Evolutionary conservation across 805 yeast species (phyloP), one percentile per base, ranked within the genome.

Genomic region (Clavispora fructus): DNA sequence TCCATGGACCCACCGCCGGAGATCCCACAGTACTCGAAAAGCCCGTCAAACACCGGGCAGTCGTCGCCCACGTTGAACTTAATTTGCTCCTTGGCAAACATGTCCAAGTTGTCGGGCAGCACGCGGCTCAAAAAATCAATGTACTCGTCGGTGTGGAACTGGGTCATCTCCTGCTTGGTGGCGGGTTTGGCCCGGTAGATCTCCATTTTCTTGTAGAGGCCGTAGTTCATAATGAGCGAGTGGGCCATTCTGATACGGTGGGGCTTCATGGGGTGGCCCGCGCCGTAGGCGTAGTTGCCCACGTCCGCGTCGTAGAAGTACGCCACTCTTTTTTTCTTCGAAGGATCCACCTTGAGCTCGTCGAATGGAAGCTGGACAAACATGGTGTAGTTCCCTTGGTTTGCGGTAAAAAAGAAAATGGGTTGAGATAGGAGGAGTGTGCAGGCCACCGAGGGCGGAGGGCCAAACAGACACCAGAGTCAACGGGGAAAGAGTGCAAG

Each of bases 211-310:
- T 91, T 89, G 72, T 94, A 91, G 44, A 94, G 77, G 1, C 97
- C 98, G 65, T 94, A 94, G 69, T 92, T 91, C 96, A 94, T 92
- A 54, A 94, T 87, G 59, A 94, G 75, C 37, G 96, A 88, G 66
- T 94, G 98, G 7, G 98, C 95, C 96, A 94, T 91, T 80, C 98
- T 85, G 71, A 94, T 90, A 62, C 99, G 82, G 66, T 92, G 97
- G 23, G 99, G 99, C 64, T 94, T 94, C 99, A 94, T 94, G 35
- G 97, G 97, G 67, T 94, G 99, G 27, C 97, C 97, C 5, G 97
- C 94, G 47, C 98, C 98, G 63, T 94, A 94, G 39, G 97, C 96
- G 68, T 92, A 92, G 70, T 94, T 94, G 31, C 98, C 98, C 41
- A 94, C 96, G 64, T 92, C 99, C 27, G 96, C 73, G 45, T 69